A percentile compares a stretch with the other conserved stretches of the same genome.
Evolutionary conservation across 352 stramenopile species (phyloP).

Genomic region (Phytophthora vignae): DNA sequence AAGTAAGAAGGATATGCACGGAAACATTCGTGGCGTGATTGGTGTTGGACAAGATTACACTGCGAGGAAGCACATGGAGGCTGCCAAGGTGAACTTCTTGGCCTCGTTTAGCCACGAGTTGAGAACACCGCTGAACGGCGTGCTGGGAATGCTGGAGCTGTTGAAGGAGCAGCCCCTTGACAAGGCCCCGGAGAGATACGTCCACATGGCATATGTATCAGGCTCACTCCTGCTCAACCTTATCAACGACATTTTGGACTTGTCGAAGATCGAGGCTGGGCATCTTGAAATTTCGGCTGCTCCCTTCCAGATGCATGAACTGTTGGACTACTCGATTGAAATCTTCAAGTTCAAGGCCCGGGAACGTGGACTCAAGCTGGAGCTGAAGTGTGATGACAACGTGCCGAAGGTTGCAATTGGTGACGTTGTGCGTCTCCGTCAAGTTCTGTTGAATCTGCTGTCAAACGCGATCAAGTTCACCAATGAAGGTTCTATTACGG

Average conservation of each 20-base stretch:
- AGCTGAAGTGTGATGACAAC: constrained; percentile 67
- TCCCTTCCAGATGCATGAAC: constrained; percentile 82
- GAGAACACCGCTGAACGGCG: constrained; percentile 82
- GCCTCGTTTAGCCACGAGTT: constrained; percentile 88
- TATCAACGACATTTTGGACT: constrained; percentile 93
- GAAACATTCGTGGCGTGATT: constrained; percentile 93
- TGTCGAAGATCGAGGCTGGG: constrained; percentile 94
- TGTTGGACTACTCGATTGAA: constrained; percentile 90
- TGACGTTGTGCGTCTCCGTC: constrained; percentile 78
- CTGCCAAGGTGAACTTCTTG: constrained; percentile 88
- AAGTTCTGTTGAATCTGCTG: constrained; percentile 85
- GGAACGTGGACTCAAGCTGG: constrained; percentile 88
- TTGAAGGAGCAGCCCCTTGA: constrained; percentile 82
- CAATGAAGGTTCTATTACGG: constrained; percentile 81
- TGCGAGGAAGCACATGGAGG: constrained; percentile 87
- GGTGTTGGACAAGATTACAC: constrained; percentile 94
- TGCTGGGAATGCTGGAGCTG: constrained; percentile 86
- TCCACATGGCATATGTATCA: constrained; percentile 89
- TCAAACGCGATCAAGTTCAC: constrained; percentile 93
- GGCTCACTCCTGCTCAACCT: constrained; percentile 90
- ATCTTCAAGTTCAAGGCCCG: constrained; percentile 92
- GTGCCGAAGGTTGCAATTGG: constrained; percentile 79
- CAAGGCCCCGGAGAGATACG: constrained; percentile 71
- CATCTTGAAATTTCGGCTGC: constrained; percentile 90
- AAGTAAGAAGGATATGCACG: constrained; percentile 92